Conservation (phyloP, 108 stramenopile genomes). For the Discostella stelligeroides region DNA sequence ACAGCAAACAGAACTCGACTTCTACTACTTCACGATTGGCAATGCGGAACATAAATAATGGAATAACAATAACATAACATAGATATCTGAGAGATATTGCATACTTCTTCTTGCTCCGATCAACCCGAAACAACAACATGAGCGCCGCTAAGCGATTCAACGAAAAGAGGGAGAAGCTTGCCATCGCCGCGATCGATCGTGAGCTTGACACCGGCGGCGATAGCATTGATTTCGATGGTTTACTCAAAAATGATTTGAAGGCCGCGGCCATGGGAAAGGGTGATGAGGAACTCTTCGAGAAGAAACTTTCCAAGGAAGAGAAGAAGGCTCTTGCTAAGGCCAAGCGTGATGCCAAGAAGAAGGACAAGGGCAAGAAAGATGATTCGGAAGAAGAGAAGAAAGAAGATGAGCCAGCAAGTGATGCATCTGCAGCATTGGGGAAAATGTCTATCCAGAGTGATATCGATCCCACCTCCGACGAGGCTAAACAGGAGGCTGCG, state of each 20-base stretch:
- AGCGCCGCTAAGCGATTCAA: conserved; percentile 15
- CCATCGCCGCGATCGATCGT: conserved; percentile 63
- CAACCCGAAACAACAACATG: background rate
- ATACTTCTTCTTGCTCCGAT: too few relatives aligned
- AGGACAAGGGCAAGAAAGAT: conserved; percentile 64
- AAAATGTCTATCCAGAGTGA: conserved; percentile 15
- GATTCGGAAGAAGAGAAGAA: conserved; percentile 58
- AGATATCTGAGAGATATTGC: too few relatives aligned
- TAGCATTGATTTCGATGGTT: conserved; percentile 60
- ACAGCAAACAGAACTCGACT: too few relatives aligned
- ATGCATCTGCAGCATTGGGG: conserved; percentile 16
- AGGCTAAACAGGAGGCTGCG: conserved; percentile 64
- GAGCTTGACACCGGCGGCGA: conserved; percentile 79
- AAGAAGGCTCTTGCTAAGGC: conserved; percentile 90
- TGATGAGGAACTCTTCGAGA: conserved; percentile 89
- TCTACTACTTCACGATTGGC: too few relatives aligned
- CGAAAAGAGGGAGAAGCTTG: conserved; percentile 71
- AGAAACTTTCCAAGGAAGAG: conserved; percentile 91
- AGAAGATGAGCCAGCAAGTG: conserved; percentile 39
- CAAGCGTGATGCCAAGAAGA: conserved; percentile 88
- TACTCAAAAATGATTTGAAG: conserved; percentile 57
- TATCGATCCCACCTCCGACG: conserved; percentile 54
- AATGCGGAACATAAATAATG: too few relatives aligned
- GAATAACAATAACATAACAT: background rate
- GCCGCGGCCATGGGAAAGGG: conserved; percentile 92